These are phyloP conservation scores for Gamarada debralockiae DNA, from an alignment of 495 filamentous ascomycete species.

Conservation along the genomic window DNA sequence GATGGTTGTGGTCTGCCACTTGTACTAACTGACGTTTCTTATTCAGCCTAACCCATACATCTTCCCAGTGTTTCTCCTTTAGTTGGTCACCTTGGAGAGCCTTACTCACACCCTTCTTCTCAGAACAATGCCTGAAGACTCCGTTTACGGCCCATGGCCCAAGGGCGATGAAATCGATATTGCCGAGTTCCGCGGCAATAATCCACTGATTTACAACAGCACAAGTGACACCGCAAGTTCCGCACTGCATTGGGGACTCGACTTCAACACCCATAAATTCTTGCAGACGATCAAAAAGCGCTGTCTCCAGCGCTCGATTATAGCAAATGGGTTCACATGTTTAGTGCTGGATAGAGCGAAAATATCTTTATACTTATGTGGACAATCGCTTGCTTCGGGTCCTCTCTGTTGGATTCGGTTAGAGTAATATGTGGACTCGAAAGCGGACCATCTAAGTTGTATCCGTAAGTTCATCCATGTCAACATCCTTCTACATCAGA, in stretches of 20 bases:
- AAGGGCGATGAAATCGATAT: conserved; percentile 31
- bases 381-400: too few relatives aligned
- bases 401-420: too few relatives aligned
- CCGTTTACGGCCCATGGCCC: conserved; percentile 33
- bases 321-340: too few relatives aligned
- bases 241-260: conserved; percentile 28
- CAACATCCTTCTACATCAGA: conserved; percentile 61
- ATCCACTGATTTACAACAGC: conserved; percentile 10
- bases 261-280: conserved; percentile 18
- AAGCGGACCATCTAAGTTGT: conserved; percentile 22
- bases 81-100: too few relatives aligned
- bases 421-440: too few relatives aligned
- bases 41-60: too few relatives aligned
- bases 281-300: conserved; percentile 22
- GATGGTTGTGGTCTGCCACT: conserved; percentile 43
- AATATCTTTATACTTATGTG: too few relatives aligned
- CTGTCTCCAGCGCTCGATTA: too few relatives aligned
- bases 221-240: conserved; percentile 21
- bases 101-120: too few relatives aligned
- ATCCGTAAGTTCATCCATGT: too few relatives aligned
- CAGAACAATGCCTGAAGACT: conserved; percentile 37
- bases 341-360: too few relatives aligned
- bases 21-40: conserved; percentile 15
- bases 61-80: too few relatives aligned
- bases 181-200: conserved; percentile 26